Conservation (phyloP, 129 eudicot genomes). For the Tanacetum coccineum region DNA sequence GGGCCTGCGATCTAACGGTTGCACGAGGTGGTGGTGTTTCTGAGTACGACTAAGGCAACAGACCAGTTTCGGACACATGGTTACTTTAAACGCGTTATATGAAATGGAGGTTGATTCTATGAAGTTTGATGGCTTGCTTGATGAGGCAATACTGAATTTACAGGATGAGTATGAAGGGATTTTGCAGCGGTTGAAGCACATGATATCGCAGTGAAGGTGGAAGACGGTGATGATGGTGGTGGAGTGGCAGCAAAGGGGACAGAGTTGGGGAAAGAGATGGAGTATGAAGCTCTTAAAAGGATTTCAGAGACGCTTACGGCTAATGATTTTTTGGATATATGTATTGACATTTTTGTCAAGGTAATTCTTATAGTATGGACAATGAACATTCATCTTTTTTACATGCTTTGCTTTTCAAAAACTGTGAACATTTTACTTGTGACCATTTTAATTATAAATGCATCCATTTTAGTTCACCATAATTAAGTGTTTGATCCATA, state of each 20-base stretch:
- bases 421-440: too few species aligned
- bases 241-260: too few species aligned
- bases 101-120: constrained; percentile 72
- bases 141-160: constrained; percentile 70
- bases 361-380: constrained; percentile 25
- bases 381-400: not conserved
- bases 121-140: constrained; percentile 81
- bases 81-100: constrained; percentile 56
- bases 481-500: too few species aligned
- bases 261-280: constrained; percentile 63
- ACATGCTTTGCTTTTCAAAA: too few species aligned
- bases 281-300: constrained; percentile 54
- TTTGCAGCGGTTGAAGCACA: constrained; percentile 51
- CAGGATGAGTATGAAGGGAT: too few species aligned
- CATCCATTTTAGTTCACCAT: too few species aligned
- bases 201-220: constrained; percentile 37
- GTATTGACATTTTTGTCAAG: constrained; percentile 79
- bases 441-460: too few species aligned
- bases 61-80: constrained; percentile 69
- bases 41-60: constrained; percentile 83
- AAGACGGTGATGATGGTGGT: constrained; percentile 26
- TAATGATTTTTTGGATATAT: constrained; percentile 79
- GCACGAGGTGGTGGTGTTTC: constrained; percentile 87
- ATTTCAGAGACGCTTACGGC: constrained; percentile 67
- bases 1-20: constrained; percentile 76